Conservation (phyloP, 2,329 filamentous ascomycete genomes). For the Didymella pinodella region DNA sequence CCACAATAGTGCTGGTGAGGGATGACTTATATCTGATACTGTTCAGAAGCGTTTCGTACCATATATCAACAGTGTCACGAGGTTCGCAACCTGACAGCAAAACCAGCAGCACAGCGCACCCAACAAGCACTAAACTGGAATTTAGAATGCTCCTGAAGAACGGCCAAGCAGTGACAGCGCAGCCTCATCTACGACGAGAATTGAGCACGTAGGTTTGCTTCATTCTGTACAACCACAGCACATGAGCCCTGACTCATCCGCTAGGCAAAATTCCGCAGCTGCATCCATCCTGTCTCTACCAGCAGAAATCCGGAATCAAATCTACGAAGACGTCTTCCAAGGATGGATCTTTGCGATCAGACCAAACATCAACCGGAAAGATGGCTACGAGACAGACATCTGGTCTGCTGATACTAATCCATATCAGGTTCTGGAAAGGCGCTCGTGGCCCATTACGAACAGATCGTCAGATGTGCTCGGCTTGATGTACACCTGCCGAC, state of each 20-base stretch:
- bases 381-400: slow-evolving; percentile 2
- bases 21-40: not conserved
- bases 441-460: not conserved
- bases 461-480: not conserved
- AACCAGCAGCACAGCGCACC: not conserved
- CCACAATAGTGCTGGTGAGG: not conserved
- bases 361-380: not conserved
- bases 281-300: slow-evolving; percentile 3
- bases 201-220: not conserved
- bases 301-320: slow-evolving; percentile 9
- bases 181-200: not conserved
- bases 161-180: not conserved
- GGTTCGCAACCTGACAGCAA: not conserved
- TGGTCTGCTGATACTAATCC: slow-evolving; percentile 1
- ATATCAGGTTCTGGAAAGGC: not conserved
- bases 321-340: slow-evolving; percentile 8
- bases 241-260: not conserved
- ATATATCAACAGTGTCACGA: not conserved
- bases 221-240: not conserved
- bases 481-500: slow-evolving; percentile 12
- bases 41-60: not conserved
- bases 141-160: not conserved
- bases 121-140: not conserved
- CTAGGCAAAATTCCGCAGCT: not conserved
- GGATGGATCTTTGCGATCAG: slow-evolving; percentile 7